phyloP scores from a whole-genome alignment of 805 yeast species.

The Monosporozyma solicola region DNA sequence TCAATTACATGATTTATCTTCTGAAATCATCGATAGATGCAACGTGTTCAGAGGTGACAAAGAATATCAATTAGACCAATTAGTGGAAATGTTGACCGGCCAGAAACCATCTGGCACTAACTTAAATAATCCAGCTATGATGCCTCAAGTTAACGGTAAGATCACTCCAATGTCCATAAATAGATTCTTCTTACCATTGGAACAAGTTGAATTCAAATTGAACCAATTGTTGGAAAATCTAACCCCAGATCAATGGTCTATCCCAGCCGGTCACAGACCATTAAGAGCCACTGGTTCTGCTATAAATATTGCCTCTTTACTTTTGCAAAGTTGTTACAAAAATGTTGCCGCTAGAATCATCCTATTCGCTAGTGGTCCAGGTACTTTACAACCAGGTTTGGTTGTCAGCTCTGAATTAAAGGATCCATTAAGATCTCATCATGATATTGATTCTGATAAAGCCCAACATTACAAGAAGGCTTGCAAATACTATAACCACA shows the following conservation, averaged over 20 bases:
- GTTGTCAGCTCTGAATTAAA: conserved; percentile 85
- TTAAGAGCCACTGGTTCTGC: conserved; percentile 92
- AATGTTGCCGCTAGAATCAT: conserved; percentile 84
- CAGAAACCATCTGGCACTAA: conserved; percentile 36
- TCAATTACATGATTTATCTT: conserved; percentile 76
- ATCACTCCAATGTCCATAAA: conserved; percentile 39
- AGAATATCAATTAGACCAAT: conserved; percentile 53
- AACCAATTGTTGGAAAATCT: conserved; percentile 71
- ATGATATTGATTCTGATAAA: conserved; percentile 84
- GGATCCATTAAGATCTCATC: conserved; percentile 96
- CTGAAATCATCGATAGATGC: conserved; percentile 58
- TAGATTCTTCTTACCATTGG: conserved; percentile 65
- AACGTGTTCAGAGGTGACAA: conserved; percentile 84
- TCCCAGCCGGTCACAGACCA: conserved; percentile 74
- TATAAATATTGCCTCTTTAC: conserved; percentile 67
- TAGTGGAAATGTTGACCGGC: conserved; percentile 55
- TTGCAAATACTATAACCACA: conserved; percentile 63
- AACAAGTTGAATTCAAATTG: conserved; percentile 73
- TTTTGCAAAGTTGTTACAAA: conserved; percentile 74
- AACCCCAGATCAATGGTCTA: conserved; percentile 81
- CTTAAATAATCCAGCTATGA: conserved; percentile 1
- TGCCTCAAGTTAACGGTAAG: conserved; percentile 26
- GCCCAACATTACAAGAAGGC: conserved; percentile 87
- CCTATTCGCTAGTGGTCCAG: conserved; percentile 89
- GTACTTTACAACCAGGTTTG: conserved; percentile 90